A percentile compares a stretch with the other conserved stretches of the same genome.
Evolutionary conservation across 139 green algal genomes (phyloP).

Genomic region (Microglena sp.): DNA sequence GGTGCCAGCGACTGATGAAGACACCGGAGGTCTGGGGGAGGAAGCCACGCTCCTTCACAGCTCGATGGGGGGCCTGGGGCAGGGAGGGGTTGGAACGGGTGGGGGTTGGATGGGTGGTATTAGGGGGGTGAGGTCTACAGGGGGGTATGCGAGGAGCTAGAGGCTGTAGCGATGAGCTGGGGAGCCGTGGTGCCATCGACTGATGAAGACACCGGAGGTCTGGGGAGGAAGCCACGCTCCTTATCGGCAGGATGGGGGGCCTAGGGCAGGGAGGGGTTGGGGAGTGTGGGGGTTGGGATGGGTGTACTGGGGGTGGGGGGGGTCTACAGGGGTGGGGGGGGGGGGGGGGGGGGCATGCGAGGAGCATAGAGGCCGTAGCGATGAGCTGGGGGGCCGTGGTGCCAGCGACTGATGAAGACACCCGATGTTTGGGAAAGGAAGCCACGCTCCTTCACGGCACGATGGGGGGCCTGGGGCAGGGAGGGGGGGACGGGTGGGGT

Average conservation of each 20-base stretch:
- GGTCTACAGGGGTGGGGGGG: too few relatives aligned
- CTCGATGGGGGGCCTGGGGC: conserved; percentile 59
- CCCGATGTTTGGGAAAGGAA: conserved; percentile 48
- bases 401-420: conserved; percentile 62
- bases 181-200: conserved; percentile 79
- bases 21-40: conserved; percentile 39
- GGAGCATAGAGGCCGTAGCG: conserved; percentile 76
- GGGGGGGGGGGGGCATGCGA: too few relatives aligned
- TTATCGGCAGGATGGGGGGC: conserved; percentile 62
- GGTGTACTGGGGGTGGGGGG: too few relatives aligned
- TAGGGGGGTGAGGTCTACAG: too few relatives aligned
- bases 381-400: conserved; percentile 73
- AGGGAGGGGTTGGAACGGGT: too few relatives aligned
- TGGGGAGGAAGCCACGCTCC: conserved; percentile 66
- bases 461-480: conserved; percentile 59
- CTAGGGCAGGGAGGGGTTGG: too few relatives aligned
- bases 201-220: conserved; percentile 31
- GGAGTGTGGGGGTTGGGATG: too few relatives aligned
- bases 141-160: too few relatives aligned
- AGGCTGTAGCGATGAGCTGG: conserved; percentile 74
- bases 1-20: conserved; percentile 69
- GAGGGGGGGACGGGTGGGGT: too few relatives aligned
- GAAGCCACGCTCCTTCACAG: conserved; percentile 71
- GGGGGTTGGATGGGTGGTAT: too few relatives aligned
- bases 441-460: conserved; percentile 67